These are phyloP conservation scores for Solanum tacnaense DNA, from an alignment of 257 asterid genomes.

Conservation along the genomic window DNA sequence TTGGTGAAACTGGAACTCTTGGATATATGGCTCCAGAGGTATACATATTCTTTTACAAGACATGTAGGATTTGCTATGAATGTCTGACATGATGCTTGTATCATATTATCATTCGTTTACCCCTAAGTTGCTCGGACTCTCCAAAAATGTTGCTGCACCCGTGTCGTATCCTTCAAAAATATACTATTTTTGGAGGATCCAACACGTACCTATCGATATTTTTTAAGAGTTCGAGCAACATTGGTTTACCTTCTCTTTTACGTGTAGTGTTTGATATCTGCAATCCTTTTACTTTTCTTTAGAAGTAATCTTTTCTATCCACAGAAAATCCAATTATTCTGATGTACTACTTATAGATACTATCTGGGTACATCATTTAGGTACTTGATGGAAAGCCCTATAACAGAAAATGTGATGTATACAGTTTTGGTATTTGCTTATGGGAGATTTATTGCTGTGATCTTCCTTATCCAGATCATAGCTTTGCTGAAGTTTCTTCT, in stretches of 20 bases:
- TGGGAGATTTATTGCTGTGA: slow-evolving; percentile 96
- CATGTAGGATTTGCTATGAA: background rate
- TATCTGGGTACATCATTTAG: slow-evolving; percentile 15
- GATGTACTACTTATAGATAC: background rate
- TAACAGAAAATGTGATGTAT: slow-evolving; percentile 87
- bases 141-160: too few species aligned
- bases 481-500: slow-evolving; percentile 87
- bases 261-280: background rate
- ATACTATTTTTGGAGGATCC: too few species aligned
- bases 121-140: too few species aligned
- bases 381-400: slow-evolving; percentile 94
- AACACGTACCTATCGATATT: too few species aligned
- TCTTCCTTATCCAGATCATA: slow-evolving; percentile 70
- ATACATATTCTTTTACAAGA: background rate
- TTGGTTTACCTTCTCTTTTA: background rate
- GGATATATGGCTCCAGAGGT: slow-evolving; percentile 99
- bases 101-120: background rate
- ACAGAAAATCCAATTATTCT: background rate
- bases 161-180: too few species aligned
- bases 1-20: slow-evolving; percentile 94
- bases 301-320: background rate
- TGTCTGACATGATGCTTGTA: background rate
- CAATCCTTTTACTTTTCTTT: background rate
- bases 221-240: background rate
- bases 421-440: slow-evolving; percentile 80